Percentiles rank a stretch among this genome's conserved stretches.
These are phyloP conservation scores for Hypoxylon subgilvum DNA, from an alignment of 495 filamentous ascomycete species.

Conservation along the genomic window DNA sequence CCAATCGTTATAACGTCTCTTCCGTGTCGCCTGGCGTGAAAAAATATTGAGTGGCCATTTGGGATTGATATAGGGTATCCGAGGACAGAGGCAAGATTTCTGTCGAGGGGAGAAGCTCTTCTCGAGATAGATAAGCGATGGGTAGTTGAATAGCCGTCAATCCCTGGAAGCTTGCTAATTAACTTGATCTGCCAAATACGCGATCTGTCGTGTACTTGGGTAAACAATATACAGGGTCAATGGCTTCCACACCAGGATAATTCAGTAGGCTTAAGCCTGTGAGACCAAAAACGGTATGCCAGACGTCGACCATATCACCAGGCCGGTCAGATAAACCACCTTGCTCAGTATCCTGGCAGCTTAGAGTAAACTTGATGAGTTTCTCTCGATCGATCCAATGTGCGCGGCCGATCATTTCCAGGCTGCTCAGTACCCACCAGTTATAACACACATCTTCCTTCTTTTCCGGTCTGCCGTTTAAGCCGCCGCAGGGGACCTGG, in stretches of 20 bases:
- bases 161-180: conserved; percentile 11
- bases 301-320: conserved; percentile 94
- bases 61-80: not conserved
- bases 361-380: conserved; percentile 79
- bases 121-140: too few relatives aligned
- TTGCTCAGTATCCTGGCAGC: conserved; percentile 81
- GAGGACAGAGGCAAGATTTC: too few relatives aligned
- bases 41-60: too few relatives aligned
- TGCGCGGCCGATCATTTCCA: conserved; percentile 84
- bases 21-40: too few relatives aligned
- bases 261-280: conserved; percentile 85
- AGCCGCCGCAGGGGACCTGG: conserved; percentile 82
- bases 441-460: conserved; percentile 96
- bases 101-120: too few relatives aligned
- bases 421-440: conserved; percentile 93
- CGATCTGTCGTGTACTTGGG: conserved; percentile 67
- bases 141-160: too few relatives aligned
- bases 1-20: not conserved
- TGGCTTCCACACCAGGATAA: conserved; percentile 73
- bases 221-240: conserved; percentile 91
- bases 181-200: conserved; percentile 51
- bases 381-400: conserved; percentile 89
- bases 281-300: conserved; percentile 89
- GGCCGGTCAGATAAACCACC: conserved; percentile 92
- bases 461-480: conserved; percentile 96